These are phyloP conservation scores for Euryodendron excelsum DNA, from an alignment of 148 eudicot species.

Conservation along the genomic window DNA sequence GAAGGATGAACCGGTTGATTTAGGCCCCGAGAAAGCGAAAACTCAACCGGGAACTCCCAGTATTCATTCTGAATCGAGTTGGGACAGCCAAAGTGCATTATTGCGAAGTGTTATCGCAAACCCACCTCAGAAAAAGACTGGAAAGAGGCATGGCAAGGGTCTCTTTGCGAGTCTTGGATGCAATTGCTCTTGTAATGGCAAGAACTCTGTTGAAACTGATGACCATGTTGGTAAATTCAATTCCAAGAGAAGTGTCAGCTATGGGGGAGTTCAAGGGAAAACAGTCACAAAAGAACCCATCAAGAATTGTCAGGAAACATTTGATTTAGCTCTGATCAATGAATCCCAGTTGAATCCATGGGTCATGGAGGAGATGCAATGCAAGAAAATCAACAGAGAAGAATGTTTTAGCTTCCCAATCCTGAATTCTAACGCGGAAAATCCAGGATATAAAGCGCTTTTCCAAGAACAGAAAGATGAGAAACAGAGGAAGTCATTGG, in stretches of 20 bases:
- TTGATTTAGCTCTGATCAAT: constrained; percentile 13
- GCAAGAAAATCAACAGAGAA: constrained; percentile 19
- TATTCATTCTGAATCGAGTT: constrained; percentile 55
- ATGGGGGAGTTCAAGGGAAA: not conserved
- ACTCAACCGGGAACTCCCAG: constrained; percentile 48
- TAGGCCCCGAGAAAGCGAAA: constrained; percentile 9
- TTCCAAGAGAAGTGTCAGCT: constrained; percentile 1
- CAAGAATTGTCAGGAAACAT: constrained; percentile 3
- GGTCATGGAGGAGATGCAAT: constrained; percentile 3
- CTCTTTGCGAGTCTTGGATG: constrained; percentile 45
- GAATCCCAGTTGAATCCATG: not conserved
- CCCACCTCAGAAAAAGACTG: constrained; percentile 23
- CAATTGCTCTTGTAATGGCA: constrained; percentile 48
- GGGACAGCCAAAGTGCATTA: constrained; percentile 60
- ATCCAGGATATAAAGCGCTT: not conserved
- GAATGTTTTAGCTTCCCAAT: constrained; percentile 24
- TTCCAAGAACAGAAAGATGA: constrained; percentile 20
- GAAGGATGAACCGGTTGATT: constrained; percentile 20
- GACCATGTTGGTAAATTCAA: constrained; percentile 20
- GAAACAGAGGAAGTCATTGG: constrained; percentile 34
- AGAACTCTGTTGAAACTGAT: constrained; percentile 35
- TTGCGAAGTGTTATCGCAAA: constrained; percentile 25
- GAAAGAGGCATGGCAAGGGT: constrained; percentile 35
- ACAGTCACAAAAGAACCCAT: constrained; percentile 9
- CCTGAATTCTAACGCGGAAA: constrained; percentile 9